Evolutionary conservation across 2,329 filamentous ascomycete genomes (phyloP).

Genomic region (Colletotrichum tofieldiae): DNA sequence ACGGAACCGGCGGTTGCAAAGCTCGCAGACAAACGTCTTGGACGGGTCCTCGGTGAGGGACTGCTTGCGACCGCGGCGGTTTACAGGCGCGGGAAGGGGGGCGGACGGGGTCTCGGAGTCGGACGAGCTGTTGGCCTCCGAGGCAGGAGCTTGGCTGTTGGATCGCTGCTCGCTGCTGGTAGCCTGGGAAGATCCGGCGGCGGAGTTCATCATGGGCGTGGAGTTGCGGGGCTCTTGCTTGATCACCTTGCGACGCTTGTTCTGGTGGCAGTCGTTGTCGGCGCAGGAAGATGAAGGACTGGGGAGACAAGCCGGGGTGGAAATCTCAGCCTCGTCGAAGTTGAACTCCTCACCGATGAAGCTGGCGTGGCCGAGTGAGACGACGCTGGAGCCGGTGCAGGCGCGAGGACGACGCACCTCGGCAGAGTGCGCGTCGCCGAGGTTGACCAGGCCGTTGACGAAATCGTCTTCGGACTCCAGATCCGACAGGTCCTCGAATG

Average conservation of each 20-base stretch:
- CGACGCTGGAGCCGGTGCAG: constrained; percentile 76
- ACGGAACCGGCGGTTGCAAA: constrained; percentile 97
- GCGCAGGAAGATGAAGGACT: constrained; percentile 72
- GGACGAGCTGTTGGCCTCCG: constrained; percentile 55
- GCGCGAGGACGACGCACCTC: constrained; percentile 80
- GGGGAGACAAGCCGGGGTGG: constrained; percentile 74
- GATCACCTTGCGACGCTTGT: constrained; percentile 69
- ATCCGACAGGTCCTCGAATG: constrained; percentile 90
- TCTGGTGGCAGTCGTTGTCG: constrained; percentile 65
- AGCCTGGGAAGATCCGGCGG: constrained; percentile 55
- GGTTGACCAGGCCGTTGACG: constrained; percentile 47
- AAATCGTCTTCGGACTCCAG: constrained; percentile 74
- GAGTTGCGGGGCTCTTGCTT: constrained; percentile 60
- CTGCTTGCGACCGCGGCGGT: constrained; percentile 97
- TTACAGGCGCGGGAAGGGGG: constrained; percentile 73
- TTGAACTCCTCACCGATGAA: constrained; percentile 82
- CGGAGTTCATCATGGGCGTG: constrained; percentile 61
- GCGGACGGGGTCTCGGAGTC: constrained; percentile 62
- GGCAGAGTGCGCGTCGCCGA: constrained; percentile 55
- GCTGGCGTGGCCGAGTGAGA: constrained; percentile 81
- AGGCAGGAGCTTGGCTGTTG: constrained; percentile 49
- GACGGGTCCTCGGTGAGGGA: constrained; percentile 97
- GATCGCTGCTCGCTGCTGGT: constrained; percentile 55
- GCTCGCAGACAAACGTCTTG: constrained; percentile 97
- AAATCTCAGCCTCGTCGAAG: constrained; percentile 77